phyloP scores from a whole-genome alignment of 495 filamentous ascomycete genomes.

The Trichocladium uniseriatum region DNA sequence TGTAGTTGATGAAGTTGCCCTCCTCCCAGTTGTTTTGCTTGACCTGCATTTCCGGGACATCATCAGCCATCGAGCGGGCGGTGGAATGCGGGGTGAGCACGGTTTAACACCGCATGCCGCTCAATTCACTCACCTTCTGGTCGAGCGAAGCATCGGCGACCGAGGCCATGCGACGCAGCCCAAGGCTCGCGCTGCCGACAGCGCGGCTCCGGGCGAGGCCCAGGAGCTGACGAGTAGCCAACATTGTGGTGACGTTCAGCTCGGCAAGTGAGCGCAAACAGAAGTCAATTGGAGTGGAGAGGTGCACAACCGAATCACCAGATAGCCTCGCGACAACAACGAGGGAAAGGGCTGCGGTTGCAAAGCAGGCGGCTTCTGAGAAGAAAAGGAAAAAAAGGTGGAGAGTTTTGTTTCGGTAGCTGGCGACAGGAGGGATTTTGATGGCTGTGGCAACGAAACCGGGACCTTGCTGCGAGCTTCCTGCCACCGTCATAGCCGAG shows the following conservation, averaged over 20 bases:
- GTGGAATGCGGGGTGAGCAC: neutral
- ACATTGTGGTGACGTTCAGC: constrained; percentile 40
- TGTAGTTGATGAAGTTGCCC: constrained; percentile 53
- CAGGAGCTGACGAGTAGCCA: constrained; percentile 47
- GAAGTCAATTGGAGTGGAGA: constrained; percentile 30
- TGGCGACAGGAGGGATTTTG: constrained; percentile 29
- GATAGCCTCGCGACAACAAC: constrained; percentile 18
- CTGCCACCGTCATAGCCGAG: constrained; percentile 31
- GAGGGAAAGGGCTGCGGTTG: constrained; percentile 7
- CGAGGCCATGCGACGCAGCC: constrained; percentile 47
- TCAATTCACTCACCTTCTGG: constrained; percentile 36
- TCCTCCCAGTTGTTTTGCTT: constrained; percentile 44
- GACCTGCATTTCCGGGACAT: neutral
- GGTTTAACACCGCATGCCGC: neutral
- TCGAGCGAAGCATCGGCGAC: constrained; percentile 44
- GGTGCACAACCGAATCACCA: constrained; percentile 17
- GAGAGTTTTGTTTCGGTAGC: constrained; percentile 20
- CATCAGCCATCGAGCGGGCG: neutral
- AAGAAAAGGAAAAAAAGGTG: constrained; percentile 22
- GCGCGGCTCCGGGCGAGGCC: constrained; percentile 44
- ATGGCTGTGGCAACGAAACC: constrained; percentile 20
- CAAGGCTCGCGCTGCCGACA: constrained; percentile 34
- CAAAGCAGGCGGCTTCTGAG: constrained; percentile 5
- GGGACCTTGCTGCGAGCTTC: constrained; percentile 12
- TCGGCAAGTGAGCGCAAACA: constrained; percentile 12